Percentiles rank a stretch among this genome's conserved stretches.
phyloP scores from a whole-genome alignment of 169 alveolate species.

The Plasmodium gallinaceum region DNA sequence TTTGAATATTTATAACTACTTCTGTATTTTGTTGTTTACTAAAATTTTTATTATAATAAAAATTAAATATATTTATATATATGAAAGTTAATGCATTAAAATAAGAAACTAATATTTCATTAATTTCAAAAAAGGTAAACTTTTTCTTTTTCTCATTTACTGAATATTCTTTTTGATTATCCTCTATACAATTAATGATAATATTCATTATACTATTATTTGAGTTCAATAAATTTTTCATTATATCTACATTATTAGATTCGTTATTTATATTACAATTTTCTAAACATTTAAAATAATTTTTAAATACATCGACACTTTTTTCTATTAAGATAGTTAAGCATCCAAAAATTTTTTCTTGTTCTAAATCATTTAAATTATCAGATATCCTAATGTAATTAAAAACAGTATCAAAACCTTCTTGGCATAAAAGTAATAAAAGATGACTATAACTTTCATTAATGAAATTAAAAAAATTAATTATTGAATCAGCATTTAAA shows the following conservation, averaged over 20 bases:
- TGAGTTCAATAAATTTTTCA: conserved; percentile 25
- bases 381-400: conserved; percentile 47
- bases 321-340: conserved; percentile 61
- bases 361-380: conserved; percentile 35
- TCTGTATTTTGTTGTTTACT: conserved; percentile 42
- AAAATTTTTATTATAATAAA: conserved; percentile 48
- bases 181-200: conserved; percentile 51
- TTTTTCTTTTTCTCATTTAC: conserved; percentile 45
- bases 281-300: conserved; percentile 69
- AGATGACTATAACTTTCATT: conserved; percentile 72
- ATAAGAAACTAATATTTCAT: conserved; percentile 56
- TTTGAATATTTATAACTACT: conserved; percentile 39
- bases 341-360: conserved; percentile 69
- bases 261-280: conserved; percentile 38
- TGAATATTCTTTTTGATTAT: conserved; percentile 54
- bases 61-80: conserved; percentile 59
- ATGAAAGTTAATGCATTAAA: conserved; percentile 68
- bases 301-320: conserved; percentile 72
- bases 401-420: conserved; percentile 49
- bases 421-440: conserved; percentile 56
- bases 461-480: conserved; percentile 40
- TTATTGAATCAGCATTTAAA: conserved; percentile 24
- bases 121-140: conserved; percentile 46
- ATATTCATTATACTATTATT: conserved; percentile 63
- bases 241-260: conserved; percentile 12